These are phyloP conservation scores for Penicillium sp. DNA, from an alignment of 2,329 filamentous ascomycete genomes.

Conservation along the genomic window DNA sequence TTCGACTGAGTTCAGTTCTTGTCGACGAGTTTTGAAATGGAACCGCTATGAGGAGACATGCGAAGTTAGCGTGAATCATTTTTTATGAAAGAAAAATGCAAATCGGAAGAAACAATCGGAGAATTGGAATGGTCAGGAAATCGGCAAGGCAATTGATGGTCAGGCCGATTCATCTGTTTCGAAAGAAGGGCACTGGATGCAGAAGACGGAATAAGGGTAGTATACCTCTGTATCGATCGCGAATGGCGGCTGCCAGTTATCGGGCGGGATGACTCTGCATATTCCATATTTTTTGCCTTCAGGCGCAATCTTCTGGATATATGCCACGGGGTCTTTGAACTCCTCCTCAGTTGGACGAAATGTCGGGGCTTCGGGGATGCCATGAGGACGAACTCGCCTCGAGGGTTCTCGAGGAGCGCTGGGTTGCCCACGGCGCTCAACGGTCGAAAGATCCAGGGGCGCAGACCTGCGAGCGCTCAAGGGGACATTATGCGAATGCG, in stretches of 20 bases:
- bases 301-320: slow-evolving; percentile 86
- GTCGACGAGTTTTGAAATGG: slow-evolving; percentile 93
- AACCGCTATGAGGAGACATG: slow-evolving; percentile 68
- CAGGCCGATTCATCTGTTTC: not conserved
- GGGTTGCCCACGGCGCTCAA: slow-evolving; percentile 86
- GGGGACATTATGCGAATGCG: slow-evolving; percentile 57
- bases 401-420: slow-evolving; percentile 74
- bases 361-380: slow-evolving; percentile 84
- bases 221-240: slow-evolving; percentile 95
- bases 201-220: not conserved
- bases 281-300: slow-evolving; percentile 89
- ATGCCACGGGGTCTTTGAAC: slow-evolving; percentile 91
- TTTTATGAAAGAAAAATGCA: not conserved
- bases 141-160: not conserved
- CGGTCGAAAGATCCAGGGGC: slow-evolving; percentile 82
- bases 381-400: slow-evolving; percentile 81
- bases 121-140: not conserved
- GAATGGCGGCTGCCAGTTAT: slow-evolving; percentile 91
- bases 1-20: slow-evolving; percentile 97
- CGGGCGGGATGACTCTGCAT: slow-evolving; percentile 93
- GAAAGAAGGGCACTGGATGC: not conserved
- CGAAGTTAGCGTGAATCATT: slow-evolving; percentile 31
- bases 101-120: not conserved
- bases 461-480: slow-evolving; percentile 67
- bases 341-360: slow-evolving; percentile 90